Conservation (phyloP, 352 stramenopile species). For the Pythium phragmitis region DNA sequence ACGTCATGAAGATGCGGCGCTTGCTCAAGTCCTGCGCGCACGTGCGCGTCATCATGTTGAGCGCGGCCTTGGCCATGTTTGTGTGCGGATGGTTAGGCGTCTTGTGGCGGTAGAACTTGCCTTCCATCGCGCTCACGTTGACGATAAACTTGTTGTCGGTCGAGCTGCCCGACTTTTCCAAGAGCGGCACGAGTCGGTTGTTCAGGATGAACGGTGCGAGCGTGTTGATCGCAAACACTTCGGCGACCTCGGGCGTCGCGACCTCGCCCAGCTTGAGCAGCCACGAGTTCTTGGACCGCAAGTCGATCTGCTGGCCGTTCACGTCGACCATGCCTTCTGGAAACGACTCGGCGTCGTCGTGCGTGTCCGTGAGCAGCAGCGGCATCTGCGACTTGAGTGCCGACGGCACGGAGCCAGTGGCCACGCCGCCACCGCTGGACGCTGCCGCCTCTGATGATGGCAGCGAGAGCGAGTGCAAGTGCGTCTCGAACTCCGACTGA, state of each 20-base stretch:
- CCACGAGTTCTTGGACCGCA: conserved; percentile 95
- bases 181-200: conserved; percentile 89
- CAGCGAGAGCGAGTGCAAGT: conserved; percentile 62
- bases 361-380: conserved; percentile 69
- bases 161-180: conserved; percentile 53
- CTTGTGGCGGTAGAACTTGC: conserved; percentile 98
- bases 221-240: conserved; percentile 94
- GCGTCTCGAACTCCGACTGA: conserved; percentile 72
- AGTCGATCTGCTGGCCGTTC: conserved; percentile 96
- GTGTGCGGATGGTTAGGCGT: conserved; percentile 96
- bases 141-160: conserved; percentile 92
- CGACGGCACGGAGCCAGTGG: conserved; percentile 45
- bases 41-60: conserved; percentile 99
- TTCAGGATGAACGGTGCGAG: conserved; percentile 98
- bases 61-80: conserved; percentile 97
- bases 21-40: conserved; percentile 94
- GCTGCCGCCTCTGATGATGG: conserved; percentile 13
- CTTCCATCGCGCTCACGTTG: conserved; percentile 97
- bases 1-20: conserved; percentile 96
- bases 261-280: conserved; percentile 94
- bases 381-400: conserved; percentile 83
- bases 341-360: conserved; percentile 51
- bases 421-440: conserved; percentile 11
- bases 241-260: conserved; percentile 79
- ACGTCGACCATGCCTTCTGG: conserved; percentile 89